Evolutionary conservation across 2,329 filamentous ascomycete genomes (phyloP).

Genomic region (Curvularia eragrostidis): DNA sequence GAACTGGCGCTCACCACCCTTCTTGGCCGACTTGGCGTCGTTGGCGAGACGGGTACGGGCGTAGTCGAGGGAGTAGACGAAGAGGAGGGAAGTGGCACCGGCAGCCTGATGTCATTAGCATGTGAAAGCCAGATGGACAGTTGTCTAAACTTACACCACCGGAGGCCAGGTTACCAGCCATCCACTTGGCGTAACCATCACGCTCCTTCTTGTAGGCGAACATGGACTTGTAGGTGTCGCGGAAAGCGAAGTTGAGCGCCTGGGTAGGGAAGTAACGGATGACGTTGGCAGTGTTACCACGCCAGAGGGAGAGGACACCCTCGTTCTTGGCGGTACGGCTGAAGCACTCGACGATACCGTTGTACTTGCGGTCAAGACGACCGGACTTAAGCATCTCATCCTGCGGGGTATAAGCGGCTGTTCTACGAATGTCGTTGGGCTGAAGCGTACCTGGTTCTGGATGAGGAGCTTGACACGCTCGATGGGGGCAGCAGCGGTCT

Average conservation of each 20-base stretch:
- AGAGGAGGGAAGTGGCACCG: conserved; percentile 99
- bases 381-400: conserved; percentile 99
- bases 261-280: conserved; percentile 99
- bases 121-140: background rate
- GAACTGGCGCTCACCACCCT: conserved; percentile 98
- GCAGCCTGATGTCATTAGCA: conserved; percentile 67
- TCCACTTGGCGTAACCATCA: conserved; percentile 98
- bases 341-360: conserved; percentile 95
- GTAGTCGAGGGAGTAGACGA: conserved; percentile 99
- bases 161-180: conserved; percentile 99
- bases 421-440: conserved; percentile 3
- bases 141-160: conserved; percentile 80
- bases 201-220: conserved; percentile 99
- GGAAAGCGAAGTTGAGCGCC: conserved; percentile 99
- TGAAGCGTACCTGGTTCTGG: conserved; percentile 93
- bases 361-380: conserved; percentile 97
- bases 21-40: conserved; percentile 99
- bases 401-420: conserved; percentile 57
- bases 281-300: conserved; percentile 99
- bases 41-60: conserved; percentile 99
- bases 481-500: conserved; percentile 99
- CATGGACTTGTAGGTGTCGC: conserved; percentile 99
- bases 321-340: conserved; percentile 85
- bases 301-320: conserved; percentile 95
- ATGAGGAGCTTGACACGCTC: conserved; percentile 99